phyloP scores from a whole-genome alignment of 2,329 filamentous ascomycete genomes.

The Neobulgaria alba region DNA sequence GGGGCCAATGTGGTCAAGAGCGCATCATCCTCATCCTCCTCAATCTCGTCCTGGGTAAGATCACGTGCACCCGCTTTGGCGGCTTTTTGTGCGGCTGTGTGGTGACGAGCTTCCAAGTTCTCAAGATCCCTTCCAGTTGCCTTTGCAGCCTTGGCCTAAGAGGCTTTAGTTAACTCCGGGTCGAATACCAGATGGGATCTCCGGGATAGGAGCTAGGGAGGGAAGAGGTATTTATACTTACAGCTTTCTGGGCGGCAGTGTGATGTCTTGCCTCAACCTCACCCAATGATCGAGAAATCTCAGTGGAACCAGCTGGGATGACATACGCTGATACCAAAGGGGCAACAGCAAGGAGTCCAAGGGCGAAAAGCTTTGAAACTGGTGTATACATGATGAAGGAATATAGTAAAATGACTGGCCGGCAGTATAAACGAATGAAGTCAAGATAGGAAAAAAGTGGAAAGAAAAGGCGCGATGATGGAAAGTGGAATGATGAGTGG shows the following conservation, averaged over 20 bases:
- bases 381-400: slow-evolving; percentile 25
- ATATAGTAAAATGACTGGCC: slow-evolving; percentile 22
- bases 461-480: no score
- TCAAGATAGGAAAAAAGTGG: slow-evolving; percentile 8
- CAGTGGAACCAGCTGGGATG: slow-evolving; percentile 11
- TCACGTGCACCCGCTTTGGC: slow-evolving; percentile 9
- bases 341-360: slow-evolving; percentile 23
- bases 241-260: slow-evolving; percentile 16
- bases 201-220: no score
- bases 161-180: slow-evolving; percentile 1
- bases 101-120: slow-evolving; percentile 8
- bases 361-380: slow-evolving; percentile 19
- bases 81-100: slow-evolving; percentile 19
- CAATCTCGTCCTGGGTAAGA: background rate
- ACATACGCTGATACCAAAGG: slow-evolving; percentile 18
- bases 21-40: background rate
- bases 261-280: slow-evolving; percentile 15
- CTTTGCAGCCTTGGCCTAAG: slow-evolving; percentile 8
- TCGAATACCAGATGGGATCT: no score
- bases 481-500: slow-evolving; percentile 12
- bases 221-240: slow-evolving; percentile 1
- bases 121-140: slow-evolving; percentile 7
- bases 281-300: slow-evolving; percentile 10
- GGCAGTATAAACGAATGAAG: slow-evolving; percentile 22
- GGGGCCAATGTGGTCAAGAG: background rate